Evolutionary conservation across 108 stramenopile genomes (phyloP).

Genomic region (Nitzschia putrida): DNA sequence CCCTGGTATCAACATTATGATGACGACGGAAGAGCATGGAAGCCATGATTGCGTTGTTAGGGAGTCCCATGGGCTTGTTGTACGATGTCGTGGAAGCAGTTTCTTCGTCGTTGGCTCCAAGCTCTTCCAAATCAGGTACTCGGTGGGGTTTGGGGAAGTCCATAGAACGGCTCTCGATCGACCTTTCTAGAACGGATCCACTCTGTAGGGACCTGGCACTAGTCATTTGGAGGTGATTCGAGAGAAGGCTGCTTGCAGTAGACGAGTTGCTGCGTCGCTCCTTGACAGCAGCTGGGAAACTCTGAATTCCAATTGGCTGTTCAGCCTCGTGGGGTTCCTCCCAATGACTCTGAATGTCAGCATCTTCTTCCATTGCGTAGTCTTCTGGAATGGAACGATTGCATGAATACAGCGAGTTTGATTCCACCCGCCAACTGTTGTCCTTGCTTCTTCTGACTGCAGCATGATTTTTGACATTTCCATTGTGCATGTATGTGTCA

Average conservation of each 20-base stretch:
- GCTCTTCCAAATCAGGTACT: not conserved
- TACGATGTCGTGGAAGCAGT: conserved; percentile 10
- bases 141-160: conserved; percentile 11
- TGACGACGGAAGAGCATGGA: conserved; percentile 52
- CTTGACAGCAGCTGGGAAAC: not conserved
- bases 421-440: too few species aligned
- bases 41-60: conserved; percentile 52
- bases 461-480: too few species aligned
- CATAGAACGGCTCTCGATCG: conserved; percentile 1
- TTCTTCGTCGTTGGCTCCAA: not conserved
- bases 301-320: conserved; percentile 24
- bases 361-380: too few species aligned
- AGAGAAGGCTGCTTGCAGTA: not conserved
- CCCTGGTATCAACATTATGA: conserved; percentile 28
- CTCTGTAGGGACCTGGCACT: conserved; percentile 5
- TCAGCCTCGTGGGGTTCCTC: not conserved
- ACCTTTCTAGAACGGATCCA: not conserved
- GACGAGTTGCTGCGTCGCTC: conserved; percentile 2
- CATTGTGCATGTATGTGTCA: too few species aligned
- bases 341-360: too few species aligned
- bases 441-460: too few species aligned
- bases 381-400: too few species aligned
- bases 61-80: conserved; percentile 46
- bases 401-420: too few species aligned
- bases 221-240: not conserved